These are phyloP conservation scores for Starmerella gropengiesseri DNA, from an alignment of 805 yeast species.

Conservation along the genomic window DNA sequence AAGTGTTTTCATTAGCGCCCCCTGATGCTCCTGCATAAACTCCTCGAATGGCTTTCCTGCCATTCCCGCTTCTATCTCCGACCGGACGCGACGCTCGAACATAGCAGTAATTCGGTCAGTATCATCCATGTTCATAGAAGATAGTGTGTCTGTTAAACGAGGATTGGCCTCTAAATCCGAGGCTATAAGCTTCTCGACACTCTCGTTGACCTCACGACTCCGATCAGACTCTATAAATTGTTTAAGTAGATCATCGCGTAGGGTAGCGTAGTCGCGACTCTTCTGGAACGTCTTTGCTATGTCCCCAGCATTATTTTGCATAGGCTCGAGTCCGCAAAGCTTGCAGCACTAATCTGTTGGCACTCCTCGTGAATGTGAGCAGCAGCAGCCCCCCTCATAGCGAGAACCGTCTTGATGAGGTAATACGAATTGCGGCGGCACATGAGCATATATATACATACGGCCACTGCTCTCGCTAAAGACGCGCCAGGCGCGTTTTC, in stretches of 20 bases:
- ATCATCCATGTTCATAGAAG: constrained; percentile 1
- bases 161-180: constrained; percentile 12
- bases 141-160: constrained; percentile 6
- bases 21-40: not conserved
- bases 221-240: not conserved
- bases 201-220: not conserved
- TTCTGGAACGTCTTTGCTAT: not conserved
- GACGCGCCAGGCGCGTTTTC: too few species aligned
- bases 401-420: too few species aligned
- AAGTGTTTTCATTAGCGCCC: not conserved
- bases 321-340: too few species aligned
- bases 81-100: constrained; percentile 11
- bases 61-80: constrained; percentile 11
- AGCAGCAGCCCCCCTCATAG: too few species aligned
- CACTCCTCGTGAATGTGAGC: too few species aligned
- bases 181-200: constrained; percentile 6
- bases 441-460: too few species aligned
- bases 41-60: constrained; percentile 10
- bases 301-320: not conserved
- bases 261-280: not conserved
- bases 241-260: not conserved
- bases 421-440: too few species aligned
- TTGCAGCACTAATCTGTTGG: too few species aligned
- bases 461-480: too few species aligned
- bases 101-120: constrained; percentile 1